Evolutionary conservation across 2,329 filamentous ascomycete genomes (phyloP).

Genomic region (Microdochium nivale): DNA sequence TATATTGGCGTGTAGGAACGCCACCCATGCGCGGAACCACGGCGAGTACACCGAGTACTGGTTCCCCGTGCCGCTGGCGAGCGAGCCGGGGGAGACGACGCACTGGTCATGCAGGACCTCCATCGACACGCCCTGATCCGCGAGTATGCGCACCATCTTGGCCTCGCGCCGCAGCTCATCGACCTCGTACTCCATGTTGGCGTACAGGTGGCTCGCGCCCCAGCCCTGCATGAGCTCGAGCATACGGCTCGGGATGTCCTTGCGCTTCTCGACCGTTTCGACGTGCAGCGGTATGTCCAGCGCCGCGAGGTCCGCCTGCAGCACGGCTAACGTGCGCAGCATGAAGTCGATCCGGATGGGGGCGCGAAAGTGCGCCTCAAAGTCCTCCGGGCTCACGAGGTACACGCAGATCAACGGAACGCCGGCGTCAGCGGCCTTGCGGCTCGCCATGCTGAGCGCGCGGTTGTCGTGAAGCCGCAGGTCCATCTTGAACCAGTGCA

Average conservation of each 20-base stretch:
- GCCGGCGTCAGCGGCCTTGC: slow-evolving; percentile 55
- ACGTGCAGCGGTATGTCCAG: slow-evolving; percentile 72
- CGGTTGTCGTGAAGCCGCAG: slow-evolving; percentile 68
- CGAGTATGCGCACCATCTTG: slow-evolving; percentile 49
- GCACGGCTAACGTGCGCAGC: slow-evolving; percentile 57
- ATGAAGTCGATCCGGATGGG: slow-evolving; percentile 73
- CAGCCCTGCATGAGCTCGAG: slow-evolving; percentile 60
- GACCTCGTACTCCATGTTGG: slow-evolving; percentile 86
- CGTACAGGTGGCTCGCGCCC: slow-evolving; percentile 67
- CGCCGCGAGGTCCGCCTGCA: slow-evolving; percentile 58
- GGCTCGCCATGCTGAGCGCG: slow-evolving; percentile 56
- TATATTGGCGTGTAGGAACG: slow-evolving; percentile 60
- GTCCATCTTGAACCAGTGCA: slow-evolving; percentile 90
- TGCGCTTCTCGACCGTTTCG: slow-evolving; percentile 61
- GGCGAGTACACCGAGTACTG: slow-evolving; percentile 81
- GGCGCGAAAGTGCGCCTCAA: slow-evolving; percentile 69
- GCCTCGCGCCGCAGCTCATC: slow-evolving; percentile 79
- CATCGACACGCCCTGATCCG: slow-evolving; percentile 58
- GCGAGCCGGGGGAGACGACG: slow-evolving; percentile 64
- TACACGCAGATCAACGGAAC: slow-evolving; percentile 71
- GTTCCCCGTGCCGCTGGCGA: slow-evolving; percentile 60
- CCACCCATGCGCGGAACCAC: slow-evolving; percentile 72
- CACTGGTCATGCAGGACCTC: slow-evolving; percentile 75
- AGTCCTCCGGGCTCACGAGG: slow-evolving; percentile 75
- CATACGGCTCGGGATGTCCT: slow-evolving; percentile 50